Percentiles rank a stretch among this genome's conserved stretches.
These are phyloP conservation scores for Fusarium torulosum DNA, from an alignment of 2,329 filamentous ascomycete genomes.

Conservation along the genomic window DNA sequence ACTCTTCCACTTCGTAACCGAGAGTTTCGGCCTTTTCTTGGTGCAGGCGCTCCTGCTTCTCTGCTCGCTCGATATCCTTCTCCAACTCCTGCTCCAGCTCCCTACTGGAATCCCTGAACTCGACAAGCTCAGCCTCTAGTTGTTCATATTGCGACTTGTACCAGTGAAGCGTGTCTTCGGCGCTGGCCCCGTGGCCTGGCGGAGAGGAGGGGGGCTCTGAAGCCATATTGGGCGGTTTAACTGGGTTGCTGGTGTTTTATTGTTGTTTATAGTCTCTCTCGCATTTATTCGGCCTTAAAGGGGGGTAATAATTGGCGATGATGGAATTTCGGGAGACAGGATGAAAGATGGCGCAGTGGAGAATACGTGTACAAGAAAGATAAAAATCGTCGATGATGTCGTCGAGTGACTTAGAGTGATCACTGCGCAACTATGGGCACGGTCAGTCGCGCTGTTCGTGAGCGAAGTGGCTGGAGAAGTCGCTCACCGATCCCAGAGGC, in stretches of 20 bases:
- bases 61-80: conserved; percentile 93
- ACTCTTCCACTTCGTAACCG: conserved; percentile 93
- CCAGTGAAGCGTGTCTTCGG: conserved; percentile 86
- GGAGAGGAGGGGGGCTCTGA: conserved; percentile 72
- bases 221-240: conserved; percentile 58
- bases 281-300: conserved; percentile 25
- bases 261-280: conserved; percentile 33
- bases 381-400: conserved; percentile 16
- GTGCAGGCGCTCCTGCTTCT: conserved; percentile 88
- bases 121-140: conserved; percentile 88
- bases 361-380: conserved; percentile 12
- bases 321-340: conserved; percentile 13
- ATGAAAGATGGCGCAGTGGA: conserved; percentile 23
- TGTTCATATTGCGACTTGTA: conserved; percentile 97
- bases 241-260: conserved; percentile 19
- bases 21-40: conserved; percentile 89
- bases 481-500: conserved; percentile 45
- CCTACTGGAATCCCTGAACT: conserved; percentile 94
- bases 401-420: conserved; percentile 18
- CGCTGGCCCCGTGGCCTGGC: conserved; percentile 64
- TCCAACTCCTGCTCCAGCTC: conserved; percentile 95
- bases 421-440: conserved; percentile 31
- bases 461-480: conserved; percentile 39
- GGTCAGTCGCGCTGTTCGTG: conserved; percentile 36
- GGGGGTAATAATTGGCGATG: conserved; percentile 25